phyloP scores from a whole-genome alignment of 164 flowering plant genomes.

The Stephania japonica region DNA sequence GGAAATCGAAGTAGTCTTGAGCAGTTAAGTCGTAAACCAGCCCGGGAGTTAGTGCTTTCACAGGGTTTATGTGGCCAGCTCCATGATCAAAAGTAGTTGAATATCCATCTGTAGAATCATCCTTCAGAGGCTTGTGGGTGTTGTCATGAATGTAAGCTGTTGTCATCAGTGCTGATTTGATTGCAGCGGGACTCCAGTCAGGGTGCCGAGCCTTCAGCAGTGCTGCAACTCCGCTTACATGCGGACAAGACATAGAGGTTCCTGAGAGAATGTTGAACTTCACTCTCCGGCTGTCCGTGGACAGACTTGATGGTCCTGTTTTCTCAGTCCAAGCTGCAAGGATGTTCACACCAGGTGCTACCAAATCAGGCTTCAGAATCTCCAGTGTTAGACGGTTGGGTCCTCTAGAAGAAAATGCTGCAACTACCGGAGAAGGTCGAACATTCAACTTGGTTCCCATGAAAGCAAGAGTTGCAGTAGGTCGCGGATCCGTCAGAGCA shows the following conservation, averaged over 20 bases:
- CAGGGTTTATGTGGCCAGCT: conserved; percentile 34
- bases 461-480: conserved; percentile 27
- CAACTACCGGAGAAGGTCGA: conserved; percentile 27
- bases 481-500: conserved; percentile 5
- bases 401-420: conserved; percentile 39
- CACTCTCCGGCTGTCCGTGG: conserved; percentile 22
- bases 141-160: conserved; percentile 32
- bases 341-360: conserved; percentile 37
- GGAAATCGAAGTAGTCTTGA: conserved; percentile 27
- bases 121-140: conserved; percentile 21
- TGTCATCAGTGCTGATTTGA: conserved; percentile 37
- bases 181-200: conserved; percentile 35
- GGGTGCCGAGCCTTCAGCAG: conserved; percentile 33
- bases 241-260: conserved; percentile 44
- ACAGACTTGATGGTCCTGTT: conserved; percentile 20
- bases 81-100: conserved; percentile 25
- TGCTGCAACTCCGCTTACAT: conserved; percentile 37
- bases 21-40: conserved; percentile 29
- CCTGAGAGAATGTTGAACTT: conserved; percentile 30
- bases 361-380: conserved; percentile 32
- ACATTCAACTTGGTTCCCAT: conserved; percentile 24
- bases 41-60: conserved; percentile 28
- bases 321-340: conserved; percentile 32
- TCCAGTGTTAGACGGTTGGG: conserved; percentile 26
- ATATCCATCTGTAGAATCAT: conserved; percentile 19